Base-by-base conservation (phyloP, 805 yeast species). In the Candida gorgasii region DNA sequence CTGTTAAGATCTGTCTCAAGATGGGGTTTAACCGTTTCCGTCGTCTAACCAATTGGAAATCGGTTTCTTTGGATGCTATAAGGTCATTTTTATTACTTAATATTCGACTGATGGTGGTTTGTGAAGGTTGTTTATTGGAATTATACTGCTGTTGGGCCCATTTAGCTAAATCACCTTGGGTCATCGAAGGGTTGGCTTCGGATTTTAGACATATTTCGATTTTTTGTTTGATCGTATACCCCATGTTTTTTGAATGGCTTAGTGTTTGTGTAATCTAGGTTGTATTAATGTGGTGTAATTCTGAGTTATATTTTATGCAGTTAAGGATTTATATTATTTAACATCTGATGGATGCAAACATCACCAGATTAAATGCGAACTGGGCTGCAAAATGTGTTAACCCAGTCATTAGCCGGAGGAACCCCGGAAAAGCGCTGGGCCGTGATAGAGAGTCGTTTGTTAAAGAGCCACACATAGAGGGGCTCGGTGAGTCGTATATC, bases 161-260 rank as follows among this genome's bases (percentile, higher is more conserved):
- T 36, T 63, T 58, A 1, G 86, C 87, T 36, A 82, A 58, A 47
- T 82, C 85, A 9, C 71, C 67, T 56, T 82, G 87, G 2, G 86
- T 82, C 86, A 82, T 79, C 19, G 73, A 73, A 1, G 86, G 86
- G 46, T 79, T 75, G n/a, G 82, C 67, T 57, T 80, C 86, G 5
- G 84, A 78, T 72, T 80, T 79, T 31, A 81, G 73, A 50, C 86
- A 82, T 42, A 82, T 79, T 49, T 80, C 85, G 35, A 80, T 80
- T 59, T 82, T 78, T 51, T 82, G 86, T 54, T 76, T 76, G 47
- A 78, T 73, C 5, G 79, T 75, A 52, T 75, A 78, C 11, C 82
- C 83, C 83, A 79, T 77, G 20, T 18, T 30, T 4, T 13, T 9
- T 26, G 8, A 26, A 8, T 26, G 28, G 28, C 12, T 26, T 27